These are phyloP conservation scores for Globisporangium cylindrosporum DNA, from an alignment of 352 stramenopile species.

Conservation along the genomic window DNA sequence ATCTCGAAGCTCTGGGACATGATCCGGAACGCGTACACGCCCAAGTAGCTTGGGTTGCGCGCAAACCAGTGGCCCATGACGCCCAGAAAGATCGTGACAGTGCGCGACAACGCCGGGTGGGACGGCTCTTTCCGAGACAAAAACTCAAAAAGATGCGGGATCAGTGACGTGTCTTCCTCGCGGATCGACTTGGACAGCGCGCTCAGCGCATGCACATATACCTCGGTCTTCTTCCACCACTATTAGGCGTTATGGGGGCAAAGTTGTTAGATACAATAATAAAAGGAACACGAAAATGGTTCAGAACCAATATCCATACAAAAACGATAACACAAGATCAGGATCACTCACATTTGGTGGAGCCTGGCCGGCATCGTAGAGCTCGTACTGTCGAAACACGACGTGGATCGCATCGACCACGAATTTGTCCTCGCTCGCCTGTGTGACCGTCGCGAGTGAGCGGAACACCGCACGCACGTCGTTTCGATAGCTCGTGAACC, in stretches of 20 bases:
- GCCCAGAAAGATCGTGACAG: constrained; percentile 67
- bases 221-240: constrained; percentile 77
- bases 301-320: neutral
- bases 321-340: neutral
- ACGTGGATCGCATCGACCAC: constrained; percentile 70
- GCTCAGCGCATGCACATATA: constrained; percentile 82
- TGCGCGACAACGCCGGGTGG: constrained; percentile 58
- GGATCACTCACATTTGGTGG: constrained; percentile 24
- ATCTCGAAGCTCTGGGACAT: constrained; percentile 66
- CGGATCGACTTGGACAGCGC: constrained; percentile 79
- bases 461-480: constrained; percentile 76
- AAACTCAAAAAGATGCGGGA: constrained; percentile 70
- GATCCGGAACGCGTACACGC: constrained; percentile 61
- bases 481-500: constrained; percentile 65
- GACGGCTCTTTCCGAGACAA: constrained; percentile 66
- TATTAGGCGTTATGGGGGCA: constrained; percentile 10
- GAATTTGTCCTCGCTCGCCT: constrained; percentile 72
- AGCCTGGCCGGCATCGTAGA: constrained; percentile 31
- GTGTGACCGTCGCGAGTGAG: constrained; percentile 67
- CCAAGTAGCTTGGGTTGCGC: constrained; percentile 52
- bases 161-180: constrained; percentile 69
- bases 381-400: constrained; percentile 74
- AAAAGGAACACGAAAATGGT: neutral
- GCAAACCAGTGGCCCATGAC: constrained; percentile 75
- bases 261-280: neutral